Percentiles rank a stretch among this genome's conserved stretches.
Evolutionary conservation across 805 yeast genomes (phyloP).

Genomic region (Candida stauntonica): DNA sequence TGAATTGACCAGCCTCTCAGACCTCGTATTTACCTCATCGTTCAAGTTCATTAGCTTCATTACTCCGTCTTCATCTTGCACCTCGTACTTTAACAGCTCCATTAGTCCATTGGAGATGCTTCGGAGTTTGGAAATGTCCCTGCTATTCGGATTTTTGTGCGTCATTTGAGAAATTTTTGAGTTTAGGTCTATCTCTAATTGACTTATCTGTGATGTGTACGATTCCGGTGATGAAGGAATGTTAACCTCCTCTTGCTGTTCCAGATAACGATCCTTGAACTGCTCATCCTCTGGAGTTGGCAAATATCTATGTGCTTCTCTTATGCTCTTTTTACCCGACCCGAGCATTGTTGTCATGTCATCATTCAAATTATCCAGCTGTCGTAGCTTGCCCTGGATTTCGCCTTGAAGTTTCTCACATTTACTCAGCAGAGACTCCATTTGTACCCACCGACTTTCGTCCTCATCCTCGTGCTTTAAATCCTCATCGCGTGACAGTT

Average conservation of each 20-base stretch:
- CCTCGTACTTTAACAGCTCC: conserved; percentile 15
- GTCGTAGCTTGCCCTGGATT: conserved; percentile 2
- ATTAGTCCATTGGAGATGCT: conserved; percentile 17
- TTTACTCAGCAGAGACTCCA: conserved; percentile 3
- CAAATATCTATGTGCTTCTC: conserved; percentile 1
- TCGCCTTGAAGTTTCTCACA: conserved; percentile 6
- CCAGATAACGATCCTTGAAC: conserved; percentile 2
- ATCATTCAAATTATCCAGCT: conserved; percentile 1
- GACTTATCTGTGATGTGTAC: conserved; percentile 13
- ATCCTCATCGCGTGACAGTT: too few relatives aligned
- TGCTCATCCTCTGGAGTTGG: conserved; percentile 22
- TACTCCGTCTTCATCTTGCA: conserved; percentile 11
- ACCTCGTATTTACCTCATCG: conserved; percentile 9
- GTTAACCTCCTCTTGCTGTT: conserved; percentile 1
- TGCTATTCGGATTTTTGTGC: conserved; percentile 10
- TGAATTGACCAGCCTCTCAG: conserved; percentile 10
- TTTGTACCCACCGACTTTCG: neutral
- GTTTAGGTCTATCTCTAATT: conserved; percentile 22
- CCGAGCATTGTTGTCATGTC: conserved; percentile 7
- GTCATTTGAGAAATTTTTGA: conserved; percentile 13
- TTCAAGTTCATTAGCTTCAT: conserved; percentile 14
- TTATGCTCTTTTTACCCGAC: neutral
- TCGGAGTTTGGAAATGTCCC: conserved; percentile 17
- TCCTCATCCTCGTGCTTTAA: too few relatives aligned
- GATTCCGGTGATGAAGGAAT: conserved; percentile 25